These are phyloP conservation scores for Bipolaris sorokiniana DNA, from an alignment of 2,329 filamentous ascomycete species.

Conservation along the genomic window DNA sequence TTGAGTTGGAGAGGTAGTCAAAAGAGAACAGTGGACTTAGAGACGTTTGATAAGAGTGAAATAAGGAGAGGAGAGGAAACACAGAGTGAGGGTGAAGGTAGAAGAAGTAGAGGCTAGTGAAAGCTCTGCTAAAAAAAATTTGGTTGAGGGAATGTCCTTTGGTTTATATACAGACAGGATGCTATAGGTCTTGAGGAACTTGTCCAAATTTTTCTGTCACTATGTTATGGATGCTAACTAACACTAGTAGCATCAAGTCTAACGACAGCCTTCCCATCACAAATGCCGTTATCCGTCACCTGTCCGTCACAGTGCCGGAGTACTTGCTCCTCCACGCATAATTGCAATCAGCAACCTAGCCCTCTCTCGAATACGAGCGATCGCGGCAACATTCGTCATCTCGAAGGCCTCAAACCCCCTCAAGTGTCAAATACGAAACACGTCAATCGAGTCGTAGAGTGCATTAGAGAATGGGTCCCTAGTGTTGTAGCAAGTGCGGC, in stretches of 20 bases:
- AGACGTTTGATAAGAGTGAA: background rate
- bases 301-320: background rate
- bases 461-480: too few relatives aligned
- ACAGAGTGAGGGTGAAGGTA: background rate
- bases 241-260: background rate
- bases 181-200: background rate
- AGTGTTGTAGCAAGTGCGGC: too few relatives aligned
- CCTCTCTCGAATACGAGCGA: background rate
- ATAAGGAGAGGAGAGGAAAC: background rate
- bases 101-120: background rate
- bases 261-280: background rate
- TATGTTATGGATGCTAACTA: background rate
- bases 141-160: background rate
- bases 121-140: background rate
- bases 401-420: background rate
- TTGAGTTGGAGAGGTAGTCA: background rate
- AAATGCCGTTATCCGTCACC: background rate
- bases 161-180: background rate
- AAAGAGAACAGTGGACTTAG: background rate
- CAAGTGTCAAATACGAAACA: background rate
- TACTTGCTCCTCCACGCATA: background rate
- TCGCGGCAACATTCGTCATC: background rate
- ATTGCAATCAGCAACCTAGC: background rate
- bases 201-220: background rate
- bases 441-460: background rate